Evolutionary conservation across 805 yeast species (phyloP), one percentile per base, ranked within the genome.

Genomic region (Henningerozyma blattae): DNA sequence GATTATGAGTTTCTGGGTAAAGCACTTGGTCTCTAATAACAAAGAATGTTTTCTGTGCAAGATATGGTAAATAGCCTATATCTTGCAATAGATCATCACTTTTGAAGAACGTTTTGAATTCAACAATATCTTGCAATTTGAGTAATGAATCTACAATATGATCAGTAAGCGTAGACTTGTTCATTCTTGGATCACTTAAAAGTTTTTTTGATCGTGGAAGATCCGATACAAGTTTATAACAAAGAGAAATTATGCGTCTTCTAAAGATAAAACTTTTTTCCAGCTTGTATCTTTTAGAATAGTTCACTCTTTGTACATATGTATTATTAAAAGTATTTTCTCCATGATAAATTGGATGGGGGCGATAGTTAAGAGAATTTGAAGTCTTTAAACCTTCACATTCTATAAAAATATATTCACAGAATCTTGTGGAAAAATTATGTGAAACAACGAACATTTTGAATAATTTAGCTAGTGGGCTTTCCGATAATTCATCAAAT

Each of bases 51-150:
- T 37, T 41, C 26, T 53, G 54, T 10, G 50, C 49, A 6, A 53
- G 17, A 17, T 45, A 24, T 12, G 56, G 53, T 29, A 53, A 32
- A 19, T 42, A 43, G 15, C 37, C 41, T 12, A 44, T 27, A 18
- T 47, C 48, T 15, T 35, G 33, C 10, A 38, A 26, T 13, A 42
- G 15, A 18, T 38, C 35, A 13, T 33, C 35, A 8, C 40, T 34
- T 9, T 35, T 27, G 20, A 52, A 48, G 26, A 53, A 53, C 3
- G 42, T 37, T 31, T 36, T 33, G 27, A 51, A 46, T 31, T 50
- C 46, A 1, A 38, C 27, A 5, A 45, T 8, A 28, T 44, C 31
- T 10, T 38, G 34, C 13, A 50, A 44, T 5, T 33, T 33, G n/a
- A 38, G 32, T 6, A 53, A 29, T 12, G 33, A 31, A 5, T 22